Percentiles rank a stretch among this genome's conserved stretches.
phyloP scores from a whole-genome alignment of 1,139 yeast genomes.

The Fermentozyma sake region DNA sequence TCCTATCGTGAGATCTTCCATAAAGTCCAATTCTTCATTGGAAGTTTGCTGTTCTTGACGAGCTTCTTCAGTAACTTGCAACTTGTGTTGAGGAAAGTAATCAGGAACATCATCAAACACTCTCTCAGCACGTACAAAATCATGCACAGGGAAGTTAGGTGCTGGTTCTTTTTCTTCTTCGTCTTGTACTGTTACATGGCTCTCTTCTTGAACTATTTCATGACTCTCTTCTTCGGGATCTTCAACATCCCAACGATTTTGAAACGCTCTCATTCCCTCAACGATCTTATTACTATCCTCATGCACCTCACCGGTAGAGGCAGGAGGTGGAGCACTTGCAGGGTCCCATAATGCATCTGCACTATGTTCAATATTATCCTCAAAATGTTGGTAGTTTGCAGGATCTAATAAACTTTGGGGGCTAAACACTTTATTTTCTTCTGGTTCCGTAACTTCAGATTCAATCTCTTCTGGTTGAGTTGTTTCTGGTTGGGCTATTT shows the following conservation, averaged over 20 bases:
- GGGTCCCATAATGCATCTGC: constrained; percentile 39
- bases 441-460: constrained; percentile 4
- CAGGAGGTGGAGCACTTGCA: constrained; percentile 30
- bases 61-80: constrained; percentile 4
- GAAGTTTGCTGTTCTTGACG: background rate
- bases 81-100: constrained; percentile 26
- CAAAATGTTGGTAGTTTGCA: constrained; percentile 22
- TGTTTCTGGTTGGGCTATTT: constrained; percentile 1
- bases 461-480: constrained; percentile 1
- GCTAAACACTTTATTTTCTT: constrained; percentile 8
- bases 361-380: constrained; percentile 15
- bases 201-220: constrained; percentile 1
- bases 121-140: constrained; percentile 22
- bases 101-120: constrained; percentile 25
- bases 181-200: constrained; percentile 1
- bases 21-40: too few relatives aligned
- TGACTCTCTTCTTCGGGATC: constrained; percentile 5
- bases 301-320: constrained; percentile 1
- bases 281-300: too few relatives aligned
- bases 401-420: constrained; percentile 27
- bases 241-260: constrained; percentile 20
- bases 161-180: too few relatives aligned
- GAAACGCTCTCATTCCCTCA: too few relatives aligned
- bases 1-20: too few relatives aligned
- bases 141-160: constrained; percentile 5